phyloP scores from a whole-genome alignment of 805 yeast genomes.

The Metschnikowia anglica region DNA sequence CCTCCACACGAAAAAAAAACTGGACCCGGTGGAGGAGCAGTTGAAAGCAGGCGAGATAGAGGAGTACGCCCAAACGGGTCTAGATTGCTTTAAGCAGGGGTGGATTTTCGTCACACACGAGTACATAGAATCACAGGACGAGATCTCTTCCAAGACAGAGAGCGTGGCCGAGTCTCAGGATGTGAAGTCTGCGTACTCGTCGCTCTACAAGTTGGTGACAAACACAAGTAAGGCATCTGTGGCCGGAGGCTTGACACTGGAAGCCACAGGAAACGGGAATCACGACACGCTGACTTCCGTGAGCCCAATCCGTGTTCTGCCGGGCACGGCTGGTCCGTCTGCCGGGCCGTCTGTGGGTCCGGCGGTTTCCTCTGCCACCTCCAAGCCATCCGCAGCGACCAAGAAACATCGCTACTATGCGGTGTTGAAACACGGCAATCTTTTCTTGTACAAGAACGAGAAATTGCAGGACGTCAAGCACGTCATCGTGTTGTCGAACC shows the following conservation, averaged over 20 bases:
- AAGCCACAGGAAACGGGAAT: background rate
- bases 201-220: slow-evolving; percentile 58
- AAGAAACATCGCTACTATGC: slow-evolving; percentile 65
- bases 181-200: slow-evolving; percentile 56
- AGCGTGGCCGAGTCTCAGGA: slow-evolving; percentile 41
- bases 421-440: slow-evolving; percentile 79
- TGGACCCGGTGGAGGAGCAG: slow-evolving; percentile 19
- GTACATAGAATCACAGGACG: slow-evolving; percentile 47
- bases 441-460: slow-evolving; percentile 79
- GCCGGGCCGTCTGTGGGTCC: background rate
- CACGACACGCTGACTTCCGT: background rate
- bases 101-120: slow-evolving; percentile 86
- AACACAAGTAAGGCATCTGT: slow-evolving; percentile 16
- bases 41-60: slow-evolving; percentile 65
- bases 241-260: background rate
- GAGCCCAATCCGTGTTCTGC: background rate
- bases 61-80: slow-evolving; percentile 58
- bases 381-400: slow-evolving; percentile 19
- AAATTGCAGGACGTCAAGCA: slow-evolving; percentile 64
- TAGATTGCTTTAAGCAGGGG: slow-evolving; percentile 63
- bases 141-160: slow-evolving; percentile 49
- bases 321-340: slow-evolving; percentile 1
- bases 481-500: slow-evolving; percentile 72
- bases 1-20: slow-evolving; percentile 36
- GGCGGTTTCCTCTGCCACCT: slow-evolving; percentile 6